Evolutionary conservation across 352 stramenopile genomes (phyloP).

Genomic region (Pythium insidiosum): DNA sequence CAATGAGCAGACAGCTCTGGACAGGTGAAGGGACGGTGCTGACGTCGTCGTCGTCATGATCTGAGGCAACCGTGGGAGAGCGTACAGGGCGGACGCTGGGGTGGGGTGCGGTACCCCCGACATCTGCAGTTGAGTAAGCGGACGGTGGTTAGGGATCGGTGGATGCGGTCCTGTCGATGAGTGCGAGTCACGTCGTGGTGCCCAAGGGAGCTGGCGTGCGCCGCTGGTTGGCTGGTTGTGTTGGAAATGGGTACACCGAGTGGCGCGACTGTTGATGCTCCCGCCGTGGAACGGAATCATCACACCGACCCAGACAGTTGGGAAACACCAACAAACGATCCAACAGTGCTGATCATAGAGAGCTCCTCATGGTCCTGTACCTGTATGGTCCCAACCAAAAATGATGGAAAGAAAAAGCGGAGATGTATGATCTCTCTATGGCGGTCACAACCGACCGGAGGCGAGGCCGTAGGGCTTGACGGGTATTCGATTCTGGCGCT

Average conservation of each 20-base stretch:
- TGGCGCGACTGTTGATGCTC: slow-evolving; percentile 2
- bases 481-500: slow-evolving; percentile 19
- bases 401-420: too few species aligned
- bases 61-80: too few species aligned
- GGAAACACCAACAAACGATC: too few species aligned
- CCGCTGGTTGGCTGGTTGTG: too few species aligned
- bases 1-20: slow-evolving; percentile 2
- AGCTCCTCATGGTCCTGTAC: too few species aligned
- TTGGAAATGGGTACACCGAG: slow-evolving; percentile 6
- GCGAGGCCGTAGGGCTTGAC: slow-evolving; percentile 49
- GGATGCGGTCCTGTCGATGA: slow-evolving; percentile 7
- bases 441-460: slow-evolving; percentile 44
- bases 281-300: not conserved
- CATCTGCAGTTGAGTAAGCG: slow-evolving; percentile 6
- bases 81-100: too few species aligned
- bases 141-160: slow-evolving; percentile 4
- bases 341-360: too few species aligned
- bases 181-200: slow-evolving; percentile 2
- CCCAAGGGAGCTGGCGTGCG: too few species aligned
- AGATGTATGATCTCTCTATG: too few species aligned
- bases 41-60: slow-evolving; percentile 12
- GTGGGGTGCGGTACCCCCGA: not conserved
- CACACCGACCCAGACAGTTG: too few species aligned
- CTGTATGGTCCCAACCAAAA: too few species aligned
- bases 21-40: slow-evolving; percentile 5